Percentiles rank a stretch among this genome's conserved stretches.
phyloP scores from a whole-genome alignment of 2,329 filamentous ascomycete species.

The Rutstroemia sydowiana region DNA sequence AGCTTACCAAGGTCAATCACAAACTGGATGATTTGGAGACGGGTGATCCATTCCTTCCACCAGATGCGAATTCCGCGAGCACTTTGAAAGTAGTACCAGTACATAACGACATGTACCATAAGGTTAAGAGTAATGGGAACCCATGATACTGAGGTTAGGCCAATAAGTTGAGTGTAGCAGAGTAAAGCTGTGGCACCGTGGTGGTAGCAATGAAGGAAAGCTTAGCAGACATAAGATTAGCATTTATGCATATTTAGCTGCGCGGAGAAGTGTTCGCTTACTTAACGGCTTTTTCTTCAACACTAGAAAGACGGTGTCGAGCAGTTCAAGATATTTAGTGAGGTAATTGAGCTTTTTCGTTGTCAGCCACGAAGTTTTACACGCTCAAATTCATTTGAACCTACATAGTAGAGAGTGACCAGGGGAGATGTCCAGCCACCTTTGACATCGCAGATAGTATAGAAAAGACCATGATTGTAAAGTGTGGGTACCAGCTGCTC shows the following conservation, averaged over 20 bases:
- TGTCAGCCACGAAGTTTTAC: constrained; percentile 31
- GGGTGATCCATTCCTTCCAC: constrained; percentile 99
- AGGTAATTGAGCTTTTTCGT: constrained; percentile 79
- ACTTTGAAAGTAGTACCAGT: constrained; percentile 99
- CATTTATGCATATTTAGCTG: constrained; percentile 7
- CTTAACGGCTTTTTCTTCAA: constrained; percentile 99
- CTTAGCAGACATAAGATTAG: constrained; percentile 35
- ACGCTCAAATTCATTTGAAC: constrained; percentile 32
- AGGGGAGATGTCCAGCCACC: constrained; percentile 93
- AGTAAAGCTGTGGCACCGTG: constrained; percentile 94
- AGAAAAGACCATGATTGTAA: constrained; percentile 74
- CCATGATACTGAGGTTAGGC: constrained; percentile 90
- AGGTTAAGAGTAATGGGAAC: constrained; percentile 89
- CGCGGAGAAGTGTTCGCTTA: constrained; percentile 33
- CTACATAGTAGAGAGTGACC: constrained; percentile 92
- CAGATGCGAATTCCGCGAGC: constrained; percentile 91
- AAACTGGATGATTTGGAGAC: constrained; percentile 95
- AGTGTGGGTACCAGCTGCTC: constrained; percentile 87
- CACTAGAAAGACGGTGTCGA: constrained; percentile 95
- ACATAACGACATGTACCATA: constrained; percentile 95
- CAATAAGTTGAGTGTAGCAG: constrained; percentile 95
- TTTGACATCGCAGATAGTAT: constrained; percentile 70
- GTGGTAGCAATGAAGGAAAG: constrained; percentile 99
- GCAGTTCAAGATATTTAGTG: constrained; percentile 92
- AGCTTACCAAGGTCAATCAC: constrained; percentile 81